Base-by-base conservation (phyloP, 805 yeast genomes). In the Pichia membranifaciens region DNA sequence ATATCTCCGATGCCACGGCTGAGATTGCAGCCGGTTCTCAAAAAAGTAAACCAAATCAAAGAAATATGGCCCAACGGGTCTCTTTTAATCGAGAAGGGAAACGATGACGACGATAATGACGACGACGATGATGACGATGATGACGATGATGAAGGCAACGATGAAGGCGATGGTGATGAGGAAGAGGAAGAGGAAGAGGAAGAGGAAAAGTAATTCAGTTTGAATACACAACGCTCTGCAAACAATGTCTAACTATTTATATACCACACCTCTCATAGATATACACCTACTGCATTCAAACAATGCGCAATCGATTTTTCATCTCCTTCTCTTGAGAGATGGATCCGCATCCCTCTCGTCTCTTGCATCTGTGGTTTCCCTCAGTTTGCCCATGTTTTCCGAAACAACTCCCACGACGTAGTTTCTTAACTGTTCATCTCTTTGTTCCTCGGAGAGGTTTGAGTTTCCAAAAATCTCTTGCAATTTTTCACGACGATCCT, bases 341-440 rank as follows among this genome's bases (percentile, higher is more conserved):
- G 49, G 43, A 16, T 43, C 49, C 28, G 40, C 25, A 22, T 43
- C 42, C 29, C 36, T 16, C 9, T 9, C 42, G 17, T 23, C 33
- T 6, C 28, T 21, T 23, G 33, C 42, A 3, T 41, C 29, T 17
- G 21, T 51, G 5, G 40, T 52, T 29, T 54, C 57, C 35, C 47
- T 52, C 17, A 63, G 44, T 20, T 43, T 52, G 6, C 53, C 54
- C 36, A 65, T 44, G 42, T 64, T 65, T 17, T 77, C 75, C 38
- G 81, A 76, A 4, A 90, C 82, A 10, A 84, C 81, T 13, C 76
- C 77, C 53, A 78, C 69, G 29, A 90, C 79, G 55, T 84, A 77
- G 37, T 79, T 79, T 58, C 84, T 79, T 39, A 90, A 69, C 25
- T 80, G 84, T 52, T 79, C 87, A 61, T 89, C 96, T 3, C 91